Base-by-base conservation (phyloP, 331 rosid genomes). In the Quercus phellos region DNA sequence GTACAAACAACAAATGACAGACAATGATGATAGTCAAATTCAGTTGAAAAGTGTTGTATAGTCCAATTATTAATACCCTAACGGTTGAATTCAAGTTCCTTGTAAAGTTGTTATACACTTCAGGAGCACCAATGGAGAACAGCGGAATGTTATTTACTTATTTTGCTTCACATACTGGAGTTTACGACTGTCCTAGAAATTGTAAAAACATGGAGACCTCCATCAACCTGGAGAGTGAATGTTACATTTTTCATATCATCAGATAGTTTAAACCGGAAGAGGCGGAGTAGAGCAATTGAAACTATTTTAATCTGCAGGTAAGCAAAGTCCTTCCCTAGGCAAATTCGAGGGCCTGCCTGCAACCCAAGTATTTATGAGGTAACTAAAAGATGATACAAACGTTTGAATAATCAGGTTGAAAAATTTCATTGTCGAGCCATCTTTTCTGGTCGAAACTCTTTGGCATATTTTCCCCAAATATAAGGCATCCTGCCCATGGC, bases 241-340 rank as follows among this genome's bases (percentile, higher is more conserved):
- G 82, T 88, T 21, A 86, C 88, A 21, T 51, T 75, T 46, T 74
- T 66, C 0, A 86, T 69, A 53, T 81, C 89, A 80, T 84, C n/a
- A n/a, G n/a, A n/a, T 72, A 91, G 29, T 79, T 91, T 88, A 74
- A 91, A 89, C 64, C 35, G 79, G 74, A 90, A 90, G 83, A 79
- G 87, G 34, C 14, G 80, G 46, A 94, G 64, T 74, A 94, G 88
- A 59, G 92, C 76, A 32, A 77, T 80, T 2, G 90, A 84, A 24
- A 90, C 74, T 73, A 94, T 91, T 78, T 91, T 94, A 96, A 94
- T 94, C 84, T 91, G 98, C 79, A 88, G 83, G 60, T 91, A 91
- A 6, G 96, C 92, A 77, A 94, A 91, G 43, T 94, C 94, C 72
- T 87, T 94, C 24, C 98, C 96, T 34, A 91, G 84, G 73, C 93